Evolutionary conservation across 2,329 filamentous ascomycete species (phyloP).

Genomic region (Claviceps africana): DNA sequence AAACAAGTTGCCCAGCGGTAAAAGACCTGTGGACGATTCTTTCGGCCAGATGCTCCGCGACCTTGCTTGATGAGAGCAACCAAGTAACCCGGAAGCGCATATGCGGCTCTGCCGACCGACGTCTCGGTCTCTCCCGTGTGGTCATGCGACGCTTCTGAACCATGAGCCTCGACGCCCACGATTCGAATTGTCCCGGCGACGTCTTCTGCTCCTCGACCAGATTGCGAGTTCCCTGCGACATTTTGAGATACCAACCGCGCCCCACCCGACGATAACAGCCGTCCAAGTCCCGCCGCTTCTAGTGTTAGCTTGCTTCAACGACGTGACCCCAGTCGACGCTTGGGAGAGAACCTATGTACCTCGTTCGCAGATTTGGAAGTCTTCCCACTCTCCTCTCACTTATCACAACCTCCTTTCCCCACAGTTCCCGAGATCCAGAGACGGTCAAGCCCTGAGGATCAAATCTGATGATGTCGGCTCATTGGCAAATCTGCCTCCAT

Average conservation of each 20-base stretch:
- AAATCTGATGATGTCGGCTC: neutral
- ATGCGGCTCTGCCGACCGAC: neutral
- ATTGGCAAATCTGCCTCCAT: neutral
- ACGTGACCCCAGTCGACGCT: neutral
- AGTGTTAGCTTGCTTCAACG: neutral
- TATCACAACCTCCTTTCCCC: neutral
- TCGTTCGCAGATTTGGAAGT: neutral
- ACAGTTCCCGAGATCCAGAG: neutral
- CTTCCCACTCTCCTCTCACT: neutral
- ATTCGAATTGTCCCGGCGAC: neutral
- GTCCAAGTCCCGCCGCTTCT: neutral
- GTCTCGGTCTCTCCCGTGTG: neutral
- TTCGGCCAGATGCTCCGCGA: neutral
- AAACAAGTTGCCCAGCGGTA: neutral
- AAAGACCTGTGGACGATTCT: neutral
- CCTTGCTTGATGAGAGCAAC: neutral
- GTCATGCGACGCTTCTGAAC: neutral
- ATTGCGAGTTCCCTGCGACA: neutral
- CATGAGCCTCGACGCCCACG: neutral
- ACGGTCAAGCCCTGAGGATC: conserved; percentile 1
- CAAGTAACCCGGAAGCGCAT: neutral
- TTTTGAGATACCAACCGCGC: too few relatives aligned
- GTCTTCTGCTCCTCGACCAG: neutral
- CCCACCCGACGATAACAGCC: neutral
- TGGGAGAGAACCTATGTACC: neutral